Conservation (phyloP, 371 early-diverging fungal genomes). For the Apophysomyces sp. region DNA sequence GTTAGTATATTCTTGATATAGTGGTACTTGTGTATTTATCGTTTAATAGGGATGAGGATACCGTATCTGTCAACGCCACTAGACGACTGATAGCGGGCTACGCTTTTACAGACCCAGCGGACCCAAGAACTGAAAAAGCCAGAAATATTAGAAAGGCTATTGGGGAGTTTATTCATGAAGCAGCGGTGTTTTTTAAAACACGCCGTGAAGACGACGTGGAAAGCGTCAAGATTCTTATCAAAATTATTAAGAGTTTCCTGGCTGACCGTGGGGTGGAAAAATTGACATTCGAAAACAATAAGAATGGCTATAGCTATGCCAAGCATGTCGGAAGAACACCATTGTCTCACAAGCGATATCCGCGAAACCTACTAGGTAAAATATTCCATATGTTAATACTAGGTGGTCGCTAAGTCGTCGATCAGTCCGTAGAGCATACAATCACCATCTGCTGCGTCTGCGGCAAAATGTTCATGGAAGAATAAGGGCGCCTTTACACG, state of each 20-base stretch:
- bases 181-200: constrained; percentile 49
- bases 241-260: constrained; percentile 56
- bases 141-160: constrained; percentile 49
- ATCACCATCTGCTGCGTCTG: constrained; percentile 60
- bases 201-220: constrained; percentile 77
- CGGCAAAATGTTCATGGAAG: constrained; percentile 59
- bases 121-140: constrained; percentile 46
- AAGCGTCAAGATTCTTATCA: constrained; percentile 67
- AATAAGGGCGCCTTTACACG: constrained; percentile 42
- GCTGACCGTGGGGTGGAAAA: constrained; percentile 71
- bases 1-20: not conserved
- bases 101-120: constrained; percentile 54
- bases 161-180: constrained; percentile 54
- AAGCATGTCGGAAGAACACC: constrained; percentile 52
- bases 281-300: constrained; percentile 40
- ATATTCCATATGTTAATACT: too few species aligned
- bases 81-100: constrained; percentile 57
- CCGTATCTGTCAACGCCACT: constrained; percentile 22
- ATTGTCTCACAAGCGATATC: constrained; percentile 45
- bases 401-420: constrained; percentile 1
- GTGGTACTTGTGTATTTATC: not conserved
- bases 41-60: constrained; percentile 38
- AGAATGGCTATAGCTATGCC: constrained; percentile 60
- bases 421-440: constrained; percentile 50
- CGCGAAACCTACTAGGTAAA: constrained; percentile 49